Percentiles rank a stretch among this genome's conserved stretches.
phyloP scores from a whole-genome alignment of 2,329 filamentous ascomycete species.

The Aspergillus arachidicola region DNA sequence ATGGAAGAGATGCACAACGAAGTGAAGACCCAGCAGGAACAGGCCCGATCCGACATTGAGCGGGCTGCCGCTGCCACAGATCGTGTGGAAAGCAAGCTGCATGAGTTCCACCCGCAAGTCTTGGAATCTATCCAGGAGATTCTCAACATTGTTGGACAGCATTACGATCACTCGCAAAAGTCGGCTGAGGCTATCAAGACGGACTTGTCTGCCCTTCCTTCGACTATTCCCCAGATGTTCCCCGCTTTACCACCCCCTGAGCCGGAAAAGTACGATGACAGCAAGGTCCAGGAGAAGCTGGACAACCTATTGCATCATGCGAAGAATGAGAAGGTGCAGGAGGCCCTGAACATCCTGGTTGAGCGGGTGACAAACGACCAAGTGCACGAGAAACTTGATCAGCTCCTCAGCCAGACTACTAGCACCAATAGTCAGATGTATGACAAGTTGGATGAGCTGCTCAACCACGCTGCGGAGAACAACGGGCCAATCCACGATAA shows the following conservation, averaged over 20 bases:
- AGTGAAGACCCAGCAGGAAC: constrained; percentile 75
- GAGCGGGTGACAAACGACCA: constrained; percentile 53
- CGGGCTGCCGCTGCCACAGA: constrained; percentile 74
- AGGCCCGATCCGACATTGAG: constrained; percentile 78
- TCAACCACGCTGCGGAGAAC: constrained; percentile 37
- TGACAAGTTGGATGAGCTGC: constrained; percentile 58
- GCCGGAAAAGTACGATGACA: constrained; percentile 65
- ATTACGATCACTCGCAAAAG: constrained; percentile 83
- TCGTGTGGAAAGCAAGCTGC: constrained; percentile 74
- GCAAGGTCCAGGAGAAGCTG: constrained; percentile 62
- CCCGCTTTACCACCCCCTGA: constrained; percentile 50
- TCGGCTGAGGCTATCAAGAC: constrained; percentile 64
- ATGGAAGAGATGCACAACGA: constrained; percentile 73
- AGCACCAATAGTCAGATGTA: constrained; percentile 50
- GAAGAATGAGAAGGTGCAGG: constrained; percentile 58
- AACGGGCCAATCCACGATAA: constrained; percentile 37
- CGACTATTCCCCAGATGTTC: constrained; percentile 59
- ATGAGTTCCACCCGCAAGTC: constrained; percentile 85
- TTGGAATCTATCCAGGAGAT: constrained; percentile 84
- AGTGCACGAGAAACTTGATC: constrained; percentile 62
- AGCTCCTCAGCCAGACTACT: constrained; percentile 39
- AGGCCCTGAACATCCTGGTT: constrained; percentile 57
- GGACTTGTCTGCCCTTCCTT: constrained; percentile 52
- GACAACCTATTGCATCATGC: constrained; percentile 46
- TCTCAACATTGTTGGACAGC: constrained; percentile 77